phyloP scores from a whole-genome alignment of 2,329 filamentous ascomycete species.

The Trichophaea hybrida region DNA sequence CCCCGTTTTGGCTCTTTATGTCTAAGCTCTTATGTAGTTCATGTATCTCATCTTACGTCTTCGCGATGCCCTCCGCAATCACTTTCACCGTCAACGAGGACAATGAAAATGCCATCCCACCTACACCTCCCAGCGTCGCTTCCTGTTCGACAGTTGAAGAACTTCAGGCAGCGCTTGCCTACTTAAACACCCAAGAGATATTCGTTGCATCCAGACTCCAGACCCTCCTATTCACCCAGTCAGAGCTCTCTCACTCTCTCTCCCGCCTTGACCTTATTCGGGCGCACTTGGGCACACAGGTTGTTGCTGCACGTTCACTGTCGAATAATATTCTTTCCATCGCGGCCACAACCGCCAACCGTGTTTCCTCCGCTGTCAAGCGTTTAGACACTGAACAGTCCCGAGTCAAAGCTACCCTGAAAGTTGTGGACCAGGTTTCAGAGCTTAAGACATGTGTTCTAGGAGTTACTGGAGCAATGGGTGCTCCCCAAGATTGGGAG shows the following conservation, averaged over 20 bases:
- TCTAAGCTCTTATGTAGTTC: not conserved
- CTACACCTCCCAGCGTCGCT: not conserved
- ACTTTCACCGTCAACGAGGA: not conserved
- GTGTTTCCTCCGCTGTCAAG: conserved; percentile 76
- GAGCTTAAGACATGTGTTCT: conserved; percentile 95
- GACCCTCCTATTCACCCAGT: conserved; percentile 63
- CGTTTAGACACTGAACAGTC: conserved; percentile 81
- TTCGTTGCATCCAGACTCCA: conserved; percentile 60
- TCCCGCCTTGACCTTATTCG: conserved; percentile 77
- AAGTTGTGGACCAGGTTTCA: conserved; percentile 87
- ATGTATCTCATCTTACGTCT: not conserved
- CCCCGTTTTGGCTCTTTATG: too few species aligned
- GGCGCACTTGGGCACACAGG: conserved; percentile 74
- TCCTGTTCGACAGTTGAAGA: conserved; percentile 37
- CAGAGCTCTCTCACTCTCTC: conserved; percentile 74
- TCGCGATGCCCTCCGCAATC: not conserved
- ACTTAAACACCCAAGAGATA: conserved; percentile 62
- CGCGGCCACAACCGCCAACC: conserved; percentile 69
- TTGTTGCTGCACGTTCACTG: conserved; percentile 65
- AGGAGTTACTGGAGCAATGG: conserved; percentile 91
- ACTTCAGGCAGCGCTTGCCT: conserved; percentile 60
- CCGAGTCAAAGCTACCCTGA: conserved; percentile 75
- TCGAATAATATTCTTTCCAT: conserved; percentile 81
- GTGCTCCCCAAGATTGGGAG: conserved; percentile 96
- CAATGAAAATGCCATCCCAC: not conserved